A percentile compares a stretch with the other conserved stretches of the same genome.
Evolutionary conservation across 1,139 yeast species (phyloP).

Genomic region (Diutina sp.): DNA sequence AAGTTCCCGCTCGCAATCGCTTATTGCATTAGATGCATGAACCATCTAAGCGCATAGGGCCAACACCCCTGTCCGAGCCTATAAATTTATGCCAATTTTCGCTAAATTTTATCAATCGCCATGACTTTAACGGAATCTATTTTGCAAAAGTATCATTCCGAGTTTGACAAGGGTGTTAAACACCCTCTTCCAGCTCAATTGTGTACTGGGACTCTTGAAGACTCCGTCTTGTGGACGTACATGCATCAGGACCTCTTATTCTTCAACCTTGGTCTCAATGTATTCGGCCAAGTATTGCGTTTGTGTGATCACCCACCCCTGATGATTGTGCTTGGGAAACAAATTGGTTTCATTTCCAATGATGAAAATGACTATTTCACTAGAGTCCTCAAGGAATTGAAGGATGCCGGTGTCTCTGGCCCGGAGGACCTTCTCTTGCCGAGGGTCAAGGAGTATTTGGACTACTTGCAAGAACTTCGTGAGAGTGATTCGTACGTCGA

Average conservation of each 20-base stretch:
- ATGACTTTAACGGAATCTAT: slow-evolving; percentile 1
- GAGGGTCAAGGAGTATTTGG: slow-evolving; percentile 25
- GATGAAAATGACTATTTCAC: slow-evolving; percentile 38
- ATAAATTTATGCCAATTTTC: not conserved
- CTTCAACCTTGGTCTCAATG: slow-evolving; percentile 28
- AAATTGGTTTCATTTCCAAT: slow-evolving; percentile 35
- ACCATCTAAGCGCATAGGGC: not conserved
- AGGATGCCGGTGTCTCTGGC: slow-evolving; percentile 11
- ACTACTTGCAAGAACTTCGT: slow-evolving; percentile 16
- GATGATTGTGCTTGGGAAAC: slow-evolving; percentile 29
- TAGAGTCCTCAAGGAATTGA: slow-evolving; percentile 18
- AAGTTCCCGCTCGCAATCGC: not conserved
- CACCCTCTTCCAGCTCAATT: slow-evolving; percentile 34
- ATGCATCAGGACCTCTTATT: slow-evolving; percentile 36
- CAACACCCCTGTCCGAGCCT: not conserved
- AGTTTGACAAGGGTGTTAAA: slow-evolving; percentile 18
- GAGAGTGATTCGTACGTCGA: slow-evolving; percentile 24
- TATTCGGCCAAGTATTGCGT: slow-evolving; percentile 33
- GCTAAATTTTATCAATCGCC: not conserved
- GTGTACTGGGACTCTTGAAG: slow-evolving; percentile 32
- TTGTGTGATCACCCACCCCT: slow-evolving; percentile 26
- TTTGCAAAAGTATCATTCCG: slow-evolving; percentile 11
- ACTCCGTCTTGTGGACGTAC: slow-evolving; percentile 28
- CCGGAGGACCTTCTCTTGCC: slow-evolving; percentile 12
- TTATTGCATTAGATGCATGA: not conserved